A percentile compares a stretch with the other conserved stretches of the same genome.
These are phyloP conservation scores for Phytomonas francai DNA, from an alignment of 208 protist genomes.

Conservation along the genomic window DNA sequence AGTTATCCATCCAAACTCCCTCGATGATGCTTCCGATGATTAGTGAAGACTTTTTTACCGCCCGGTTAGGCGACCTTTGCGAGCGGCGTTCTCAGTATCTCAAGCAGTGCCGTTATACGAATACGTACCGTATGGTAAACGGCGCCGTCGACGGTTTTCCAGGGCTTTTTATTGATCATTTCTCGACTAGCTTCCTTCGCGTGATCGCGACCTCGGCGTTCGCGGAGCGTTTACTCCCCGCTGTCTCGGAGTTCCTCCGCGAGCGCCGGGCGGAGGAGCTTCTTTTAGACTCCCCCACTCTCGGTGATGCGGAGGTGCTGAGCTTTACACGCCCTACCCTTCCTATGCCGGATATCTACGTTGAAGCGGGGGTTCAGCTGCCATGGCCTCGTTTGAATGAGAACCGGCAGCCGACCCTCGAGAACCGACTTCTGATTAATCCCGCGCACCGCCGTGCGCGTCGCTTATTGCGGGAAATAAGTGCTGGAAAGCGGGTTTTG, in stretches of 20 bases:
- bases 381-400: conserved; percentile 62
- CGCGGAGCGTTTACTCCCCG: conserved; percentile 69
- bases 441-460: conserved; percentile 58
- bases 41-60: conserved; percentile 75
- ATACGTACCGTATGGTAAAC: conserved; percentile 73
- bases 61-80: conserved; percentile 45
- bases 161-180: conserved; percentile 74
- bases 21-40: conserved; percentile 41
- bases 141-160: conserved; percentile 71
- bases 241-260: conserved; percentile 58
- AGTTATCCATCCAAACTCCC: conserved; percentile 27
- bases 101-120: conserved; percentile 34
- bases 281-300: conserved; percentile 55
- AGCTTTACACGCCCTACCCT: conserved; percentile 9
- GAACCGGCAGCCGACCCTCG: conserved; percentile 15
- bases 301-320: conserved; percentile 50
- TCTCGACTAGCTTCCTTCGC: conserved; percentile 64
- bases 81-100: conserved; percentile 47
- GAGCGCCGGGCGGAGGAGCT: conserved; percentile 60
- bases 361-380: conserved; percentile 66
- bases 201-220: conserved; percentile 62
- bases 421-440: conserved; percentile 51
- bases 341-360: conserved; percentile 26
- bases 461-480: conserved; percentile 55
- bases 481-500: conserved; percentile 54